A percentile compares a stretch with the other conserved stretches of the same genome.
Evolutionary conservation across 345 rosid genomes (phyloP).

Genomic region (Psidium guajava): DNA sequence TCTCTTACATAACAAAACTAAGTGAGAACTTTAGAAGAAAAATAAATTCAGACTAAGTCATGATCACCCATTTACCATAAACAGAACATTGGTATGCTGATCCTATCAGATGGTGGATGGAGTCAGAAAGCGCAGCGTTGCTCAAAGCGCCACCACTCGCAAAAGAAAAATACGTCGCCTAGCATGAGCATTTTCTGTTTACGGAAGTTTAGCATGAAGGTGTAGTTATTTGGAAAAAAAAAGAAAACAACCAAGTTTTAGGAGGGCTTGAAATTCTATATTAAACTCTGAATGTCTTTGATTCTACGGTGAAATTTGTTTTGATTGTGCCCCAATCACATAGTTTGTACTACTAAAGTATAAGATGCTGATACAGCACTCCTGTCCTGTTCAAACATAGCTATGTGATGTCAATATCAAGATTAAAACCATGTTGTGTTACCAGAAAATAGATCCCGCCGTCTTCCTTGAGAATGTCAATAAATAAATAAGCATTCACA

Average conservation of each 20-base stretch:
- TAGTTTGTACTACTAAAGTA: neutral
- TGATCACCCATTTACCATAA: neutral
- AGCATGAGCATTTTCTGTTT: neutral
- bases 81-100: neutral
- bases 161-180: neutral
- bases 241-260: neutral
- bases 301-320: neutral
- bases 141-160: neutral
- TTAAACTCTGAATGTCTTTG: neutral
- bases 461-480: neutral
- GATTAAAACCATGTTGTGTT: neutral
- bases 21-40: neutral
- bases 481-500: neutral
- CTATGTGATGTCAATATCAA: neutral
- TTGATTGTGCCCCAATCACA: neutral
- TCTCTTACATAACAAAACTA: slow-evolving; percentile 8
- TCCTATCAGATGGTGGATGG: neutral
- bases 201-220: neutral
- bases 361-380: neutral
- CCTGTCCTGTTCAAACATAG: neutral
- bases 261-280: neutral
- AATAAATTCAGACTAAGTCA: neutral
- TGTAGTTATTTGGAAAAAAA: neutral
- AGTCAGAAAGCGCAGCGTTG: neutral
- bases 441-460: neutral